Evolutionary conservation across 495 filamentous ascomycete genomes (phyloP).

Genomic region (Tuber indicum): DNA sequence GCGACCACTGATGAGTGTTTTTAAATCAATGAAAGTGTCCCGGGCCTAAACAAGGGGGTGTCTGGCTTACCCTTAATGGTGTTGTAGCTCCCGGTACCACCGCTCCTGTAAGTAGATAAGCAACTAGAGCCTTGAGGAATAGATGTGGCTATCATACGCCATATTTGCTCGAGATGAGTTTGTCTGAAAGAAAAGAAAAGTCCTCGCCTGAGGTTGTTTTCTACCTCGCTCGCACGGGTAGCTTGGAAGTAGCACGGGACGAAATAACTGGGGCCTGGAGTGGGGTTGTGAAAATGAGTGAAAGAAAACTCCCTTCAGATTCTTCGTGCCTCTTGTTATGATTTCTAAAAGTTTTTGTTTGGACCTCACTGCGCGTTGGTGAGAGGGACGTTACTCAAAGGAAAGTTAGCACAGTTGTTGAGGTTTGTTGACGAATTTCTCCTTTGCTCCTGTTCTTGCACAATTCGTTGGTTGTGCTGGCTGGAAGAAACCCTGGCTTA

Average conservation of each 20-base stretch:
- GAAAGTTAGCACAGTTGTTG: not conserved
- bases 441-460: not conserved
- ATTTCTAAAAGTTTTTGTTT: not conserved
- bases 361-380: not conserved
- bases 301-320: not conserved
- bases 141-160: conserved; percentile 30
- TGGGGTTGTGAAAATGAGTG: not conserved
- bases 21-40: conserved; percentile 34
- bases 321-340: not conserved
- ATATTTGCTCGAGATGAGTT: conserved; percentile 19
- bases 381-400: not conserved
- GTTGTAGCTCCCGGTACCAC: conserved; percentile 52
- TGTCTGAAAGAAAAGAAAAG: conserved; percentile 6
- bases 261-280: not conserved
- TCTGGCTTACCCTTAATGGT: conserved; percentile 62
- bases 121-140: not conserved
- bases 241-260: not conserved
- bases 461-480: not conserved
- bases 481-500: not conserved
- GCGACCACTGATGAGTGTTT: conserved; percentile 62
- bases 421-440: not conserved
- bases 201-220: not conserved
- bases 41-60: conserved; percentile 24
- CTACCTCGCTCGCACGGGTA: not conserved
- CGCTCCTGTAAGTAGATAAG: conserved; percentile 33